phyloP scores from a whole-genome alignment of 208 protist genomes.

The Perkinsela sp. region DNA sequence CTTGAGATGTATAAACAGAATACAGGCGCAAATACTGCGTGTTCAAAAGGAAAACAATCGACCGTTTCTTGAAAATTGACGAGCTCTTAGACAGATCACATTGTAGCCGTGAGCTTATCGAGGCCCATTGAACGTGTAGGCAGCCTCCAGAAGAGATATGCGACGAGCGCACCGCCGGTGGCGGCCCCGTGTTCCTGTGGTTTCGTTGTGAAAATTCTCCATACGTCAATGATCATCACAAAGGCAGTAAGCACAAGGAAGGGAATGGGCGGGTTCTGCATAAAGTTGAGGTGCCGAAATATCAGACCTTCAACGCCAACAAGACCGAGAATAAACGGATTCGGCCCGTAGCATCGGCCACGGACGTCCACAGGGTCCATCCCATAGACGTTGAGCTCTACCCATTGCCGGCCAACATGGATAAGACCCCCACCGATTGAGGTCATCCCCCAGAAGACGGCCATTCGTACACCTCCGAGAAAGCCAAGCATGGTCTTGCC shows the following conservation, averaged over 20 bases:
- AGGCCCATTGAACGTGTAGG: conserved; percentile 41
- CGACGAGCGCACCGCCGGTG: conserved; percentile 43
- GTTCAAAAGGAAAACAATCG: too few relatives aligned
- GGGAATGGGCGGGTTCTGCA: conserved; percentile 46
- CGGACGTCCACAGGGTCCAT: conserved; percentile 45
- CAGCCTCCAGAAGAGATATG: conserved; percentile 46
- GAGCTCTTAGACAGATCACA: too few relatives aligned
- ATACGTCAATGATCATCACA: conserved; percentile 56
- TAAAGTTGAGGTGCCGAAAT: conserved; percentile 60
- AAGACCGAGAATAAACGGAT: conserved; percentile 49
- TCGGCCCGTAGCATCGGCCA: conserved; percentile 43
- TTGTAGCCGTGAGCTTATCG: conserved; percentile 36
- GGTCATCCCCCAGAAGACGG: conserved; percentile 29
- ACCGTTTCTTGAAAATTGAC: too few relatives aligned
- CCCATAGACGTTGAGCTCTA: conserved; percentile 40
- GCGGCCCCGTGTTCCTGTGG: conserved; percentile 42
- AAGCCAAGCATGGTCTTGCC: conserved; percentile 48
- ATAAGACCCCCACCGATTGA: conserved; percentile 30
- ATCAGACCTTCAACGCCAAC: conserved; percentile 43
- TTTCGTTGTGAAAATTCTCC: conserved; percentile 41
- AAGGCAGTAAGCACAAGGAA: conserved; percentile 51
- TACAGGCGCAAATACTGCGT: too few relatives aligned
- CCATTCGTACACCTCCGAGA: conserved; percentile 34
- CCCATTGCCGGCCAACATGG: conserved; percentile 36
- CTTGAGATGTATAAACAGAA: too few relatives aligned